Evolutionary conservation across 2,329 filamentous ascomycete species (phyloP).

Genomic region (Phoma sp.): DNA sequence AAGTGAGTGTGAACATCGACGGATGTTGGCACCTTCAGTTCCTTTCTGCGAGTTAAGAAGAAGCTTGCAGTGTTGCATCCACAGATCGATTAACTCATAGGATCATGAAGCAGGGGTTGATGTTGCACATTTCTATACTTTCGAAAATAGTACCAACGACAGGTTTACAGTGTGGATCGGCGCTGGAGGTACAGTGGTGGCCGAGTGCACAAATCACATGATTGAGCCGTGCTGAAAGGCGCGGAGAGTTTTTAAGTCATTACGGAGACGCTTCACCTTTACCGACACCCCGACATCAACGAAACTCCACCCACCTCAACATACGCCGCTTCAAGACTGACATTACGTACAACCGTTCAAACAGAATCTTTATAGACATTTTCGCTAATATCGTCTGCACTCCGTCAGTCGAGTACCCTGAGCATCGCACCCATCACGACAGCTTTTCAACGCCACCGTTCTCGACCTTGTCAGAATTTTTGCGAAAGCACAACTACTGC

Average conservation of each 20-base stretch:
- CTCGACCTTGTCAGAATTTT: neutral
- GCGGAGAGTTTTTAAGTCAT: slow-evolving; percentile 4
- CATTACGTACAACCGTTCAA: neutral
- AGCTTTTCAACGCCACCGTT: neutral
- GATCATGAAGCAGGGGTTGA: neutral
- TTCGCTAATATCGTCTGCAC: neutral
- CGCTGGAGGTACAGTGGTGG: neutral
- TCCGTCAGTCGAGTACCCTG: slow-evolving; percentile 7
- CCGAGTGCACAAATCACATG: slow-evolving; percentile 9
- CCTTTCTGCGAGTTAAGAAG: neutral
- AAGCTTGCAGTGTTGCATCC: neutral
- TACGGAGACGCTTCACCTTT: slow-evolving; percentile 13
- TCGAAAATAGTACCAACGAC: neutral
- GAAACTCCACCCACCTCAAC: neutral
- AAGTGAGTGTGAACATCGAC: neutral
- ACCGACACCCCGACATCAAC: slow-evolving; percentile 5
- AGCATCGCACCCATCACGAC: slow-evolving; percentile 3
- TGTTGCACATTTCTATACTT: neutral
- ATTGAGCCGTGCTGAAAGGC: slow-evolving; percentile 7
- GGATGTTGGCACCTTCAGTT: neutral
- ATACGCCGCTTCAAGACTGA: neutral
- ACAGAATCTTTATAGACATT: neutral
- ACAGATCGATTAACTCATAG: neutral
- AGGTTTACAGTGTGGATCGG: neutral
- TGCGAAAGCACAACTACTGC: neutral